Conservation (phyloP, 352 stramenopile genomes). For the Globisporangium alternatum region DNA sequence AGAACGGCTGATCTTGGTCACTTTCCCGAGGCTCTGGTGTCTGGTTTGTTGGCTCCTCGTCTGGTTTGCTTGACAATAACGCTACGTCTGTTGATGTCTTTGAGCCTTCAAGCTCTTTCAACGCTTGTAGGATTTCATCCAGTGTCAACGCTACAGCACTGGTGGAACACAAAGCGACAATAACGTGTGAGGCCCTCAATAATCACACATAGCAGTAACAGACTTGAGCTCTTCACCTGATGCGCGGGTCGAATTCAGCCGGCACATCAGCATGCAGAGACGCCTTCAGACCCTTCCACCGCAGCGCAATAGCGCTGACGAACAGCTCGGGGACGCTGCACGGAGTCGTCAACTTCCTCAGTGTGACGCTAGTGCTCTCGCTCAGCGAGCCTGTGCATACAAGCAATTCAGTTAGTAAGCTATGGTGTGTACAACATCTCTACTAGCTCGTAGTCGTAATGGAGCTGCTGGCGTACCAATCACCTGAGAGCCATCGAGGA, state of each 20-base stretch:
- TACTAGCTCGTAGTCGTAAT: not conserved
- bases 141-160: conserved; percentile 12
- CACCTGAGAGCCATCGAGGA: conserved; percentile 15
- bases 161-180: not conserved
- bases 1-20: not conserved
- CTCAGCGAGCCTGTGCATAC: conserved; percentile 25
- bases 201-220: not conserved
- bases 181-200: not conserved
- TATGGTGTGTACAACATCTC: not conserved
- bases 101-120: conserved; percentile 16
- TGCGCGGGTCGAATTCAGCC: conserved; percentile 32
- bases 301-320: conserved; percentile 28
- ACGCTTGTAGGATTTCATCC: conserved; percentile 11
- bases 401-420: not conserved
- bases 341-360: conserved; percentile 31
- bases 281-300: conserved; percentile 42
- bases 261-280: conserved; percentile 42
- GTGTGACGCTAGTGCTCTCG: conserved; percentile 31
- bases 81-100: not conserved
- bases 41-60: conserved; percentile 5
- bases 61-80: not conserved
- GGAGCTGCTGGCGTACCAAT: conserved; percentile 7
- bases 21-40: not conserved
- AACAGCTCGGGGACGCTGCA: conserved; percentile 18
- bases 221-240: conserved; percentile 11